Base-by-base conservation (phyloP, 2,329 filamentous ascomycete species). In the Fusarium verrucosum region DNA sequence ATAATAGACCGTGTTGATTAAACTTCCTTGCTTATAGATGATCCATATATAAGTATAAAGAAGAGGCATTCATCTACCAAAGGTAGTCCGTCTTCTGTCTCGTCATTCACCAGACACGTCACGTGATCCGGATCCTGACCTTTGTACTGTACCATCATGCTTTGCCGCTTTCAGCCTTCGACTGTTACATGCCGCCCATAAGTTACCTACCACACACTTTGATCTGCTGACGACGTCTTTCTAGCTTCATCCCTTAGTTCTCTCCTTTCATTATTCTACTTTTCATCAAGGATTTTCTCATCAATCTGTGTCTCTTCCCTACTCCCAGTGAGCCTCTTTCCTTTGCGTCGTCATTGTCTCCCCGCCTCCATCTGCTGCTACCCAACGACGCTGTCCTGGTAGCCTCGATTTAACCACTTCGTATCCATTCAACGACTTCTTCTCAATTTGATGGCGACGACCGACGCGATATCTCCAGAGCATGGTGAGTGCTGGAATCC, bases 361-460 rank as follows among this genome's bases (percentile, higher is more conserved):
- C 64, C 68, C 60, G 49, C 61, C 64, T 61, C 42, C 41, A 4
- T 40, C 49, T 25, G 52, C 55, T 68, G 45, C 55, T 68, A 43
- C 70, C 62, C 53, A 58, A 72, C 65, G 40, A 59, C 53, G 53
- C 44, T 63, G 51, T 63, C 58, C 40, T 42, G 16, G 37, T 56
- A 65, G 55, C 44, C 42, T 51, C 44, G 26, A 62, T 32, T 33
- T 36, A 23, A 38, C 28, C 64, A 33, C 53, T 51, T 66, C 64
- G 23, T 22, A 58, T 51, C 33, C 30, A 28, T 43, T 23, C 19
- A 19, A 50, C 20, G 35, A 10, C 11, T 46, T 58, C 42, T 50
- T 57, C 41, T 50, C 40, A 52, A 60, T 51, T 53, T 58, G 50
- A 72, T 72, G 70, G 71, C 71, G 60, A 73, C 71, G 49, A 71